Conservation (phyloP, 768 basidiomycete species). For the Boletus rufocinnamomeus region DNA sequence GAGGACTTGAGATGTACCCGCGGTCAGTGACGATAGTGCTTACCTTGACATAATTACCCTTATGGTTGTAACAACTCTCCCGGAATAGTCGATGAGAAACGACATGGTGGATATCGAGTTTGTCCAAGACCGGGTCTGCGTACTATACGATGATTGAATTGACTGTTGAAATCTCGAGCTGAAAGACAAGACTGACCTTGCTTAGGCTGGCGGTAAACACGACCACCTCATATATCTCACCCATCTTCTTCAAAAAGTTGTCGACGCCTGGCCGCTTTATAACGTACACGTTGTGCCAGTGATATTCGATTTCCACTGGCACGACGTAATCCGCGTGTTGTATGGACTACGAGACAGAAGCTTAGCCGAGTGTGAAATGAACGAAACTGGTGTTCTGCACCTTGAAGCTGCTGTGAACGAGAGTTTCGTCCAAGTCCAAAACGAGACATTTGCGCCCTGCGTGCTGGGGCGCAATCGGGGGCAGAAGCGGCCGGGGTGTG, state of each 20-base stretch:
- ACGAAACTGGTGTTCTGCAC: constrained; percentile 42
- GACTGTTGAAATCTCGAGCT: constrained; percentile 2
- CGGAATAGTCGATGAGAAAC: constrained; percentile 94
- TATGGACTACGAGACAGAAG: constrained; percentile 63
- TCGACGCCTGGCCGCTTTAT: constrained; percentile 99
- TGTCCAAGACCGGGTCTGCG: constrained; percentile 97
- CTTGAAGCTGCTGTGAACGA: constrained; percentile 98
- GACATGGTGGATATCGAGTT: constrained; percentile 89
- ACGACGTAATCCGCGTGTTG: constrained; percentile 96
- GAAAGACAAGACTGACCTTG: constrained; percentile 61
- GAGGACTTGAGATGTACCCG: constrained; percentile 4
- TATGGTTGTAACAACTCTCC: constrained; percentile 98
- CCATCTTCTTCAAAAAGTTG: constrained; percentile 96
- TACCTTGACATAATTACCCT: constrained; percentile 99
- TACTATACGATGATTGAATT: constrained; percentile 56
- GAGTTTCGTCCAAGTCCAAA: constrained; percentile 94
- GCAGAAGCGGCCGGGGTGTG: constrained; percentile 80
- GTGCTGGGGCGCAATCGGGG: constrained; percentile 78
- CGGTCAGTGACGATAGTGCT: constrained; percentile 15
- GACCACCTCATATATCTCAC: constrained; percentile 96
- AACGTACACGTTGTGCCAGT: constrained; percentile 98
- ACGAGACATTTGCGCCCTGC: constrained; percentile 93
- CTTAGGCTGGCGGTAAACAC: constrained; percentile 97
- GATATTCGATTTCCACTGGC: constrained; percentile 97
- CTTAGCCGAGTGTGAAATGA: constrained; percentile 13